phyloP scores from a whole-genome alignment of 805 yeast species.

The Candida mattraensis region DNA sequence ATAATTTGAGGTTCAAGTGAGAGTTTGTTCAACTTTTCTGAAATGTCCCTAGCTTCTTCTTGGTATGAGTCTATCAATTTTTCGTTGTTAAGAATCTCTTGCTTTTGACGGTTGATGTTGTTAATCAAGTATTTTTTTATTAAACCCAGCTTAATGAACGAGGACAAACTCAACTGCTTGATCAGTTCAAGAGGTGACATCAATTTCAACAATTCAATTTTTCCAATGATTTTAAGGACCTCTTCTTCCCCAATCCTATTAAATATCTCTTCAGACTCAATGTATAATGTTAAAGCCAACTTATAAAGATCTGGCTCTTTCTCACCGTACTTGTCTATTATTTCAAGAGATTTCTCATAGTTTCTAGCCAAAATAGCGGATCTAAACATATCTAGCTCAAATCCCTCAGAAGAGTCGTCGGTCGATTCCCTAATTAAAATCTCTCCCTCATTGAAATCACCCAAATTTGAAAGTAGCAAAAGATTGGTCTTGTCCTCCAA shows the following conservation, averaged over 20 bases:
- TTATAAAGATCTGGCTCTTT: slow-evolving; percentile 64
- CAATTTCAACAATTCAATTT: slow-evolving; percentile 50
- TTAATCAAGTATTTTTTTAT: slow-evolving; percentile 67
- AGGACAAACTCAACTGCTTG: slow-evolving; percentile 61
- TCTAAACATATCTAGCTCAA: slow-evolving; percentile 64
- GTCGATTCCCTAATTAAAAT: slow-evolving; percentile 35
- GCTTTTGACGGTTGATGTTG: slow-evolving; percentile 55
- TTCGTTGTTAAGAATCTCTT: slow-evolving; percentile 67
- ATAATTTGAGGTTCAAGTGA: slow-evolving; percentile 47
- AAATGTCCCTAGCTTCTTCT: slow-evolving; percentile 58
- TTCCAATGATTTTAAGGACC: slow-evolving; percentile 48
- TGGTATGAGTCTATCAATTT: slow-evolving; percentile 68
- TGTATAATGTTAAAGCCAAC: slow-evolving; percentile 60
- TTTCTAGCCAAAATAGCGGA: slow-evolving; percentile 60
- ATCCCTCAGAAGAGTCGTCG: slow-evolving; percentile 33
- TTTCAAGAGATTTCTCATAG: slow-evolving; percentile 52
- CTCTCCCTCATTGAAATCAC: slow-evolving; percentile 53
- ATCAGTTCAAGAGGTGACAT: slow-evolving; percentile 77
- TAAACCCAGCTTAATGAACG: slow-evolving; percentile 60
- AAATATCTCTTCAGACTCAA: slow-evolving; percentile 53
- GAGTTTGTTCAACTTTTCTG: slow-evolving; percentile 52
- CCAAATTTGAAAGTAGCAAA: slow-evolving; percentile 55
- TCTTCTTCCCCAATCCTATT: slow-evolving; percentile 52
- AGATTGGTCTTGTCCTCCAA: slow-evolving; percentile 57
- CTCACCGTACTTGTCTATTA: slow-evolving; percentile 60